Percentiles rank a stretch among this genome's conserved stretches.
These are phyloP conservation scores for Synura sp. DNA, from an alignment of 352 stramenopile genomes.

Conservation along the genomic window DNA sequence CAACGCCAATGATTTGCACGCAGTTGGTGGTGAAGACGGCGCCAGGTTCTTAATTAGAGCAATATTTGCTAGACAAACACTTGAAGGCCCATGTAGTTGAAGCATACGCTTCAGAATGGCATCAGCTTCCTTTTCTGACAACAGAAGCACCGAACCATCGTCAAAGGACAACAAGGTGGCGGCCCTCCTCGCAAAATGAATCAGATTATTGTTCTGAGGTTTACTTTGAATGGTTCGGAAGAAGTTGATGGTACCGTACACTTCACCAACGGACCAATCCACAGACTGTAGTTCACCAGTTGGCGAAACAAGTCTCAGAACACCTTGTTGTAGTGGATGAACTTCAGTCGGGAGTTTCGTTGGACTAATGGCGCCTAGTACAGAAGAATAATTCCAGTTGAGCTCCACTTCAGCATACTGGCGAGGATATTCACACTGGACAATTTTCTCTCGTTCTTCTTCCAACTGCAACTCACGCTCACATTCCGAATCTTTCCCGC, in stretches of 20 bases:
- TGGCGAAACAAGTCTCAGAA: slow-evolving; percentile 6
- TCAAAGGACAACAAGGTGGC: slow-evolving; percentile 46
- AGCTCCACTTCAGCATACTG: slow-evolving; percentile 17
- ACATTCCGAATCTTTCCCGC: slow-evolving; percentile 54
- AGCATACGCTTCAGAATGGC: slow-evolving; percentile 43
- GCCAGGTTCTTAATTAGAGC: too few relatives aligned
- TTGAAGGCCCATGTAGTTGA: too few relatives aligned
- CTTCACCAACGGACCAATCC: slow-evolving; percentile 27
- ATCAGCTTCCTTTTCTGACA: slow-evolving; percentile 57
- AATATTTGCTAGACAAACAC: too few relatives aligned
- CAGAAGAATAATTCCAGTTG: too few relatives aligned
- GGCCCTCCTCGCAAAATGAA: not conserved
- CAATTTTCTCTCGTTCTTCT: slow-evolving; percentile 46
- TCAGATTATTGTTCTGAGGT: slow-evolving; percentile 39
- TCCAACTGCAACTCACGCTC: slow-evolving; percentile 57
- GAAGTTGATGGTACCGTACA: slow-evolving; percentile 53
- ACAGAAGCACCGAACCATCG: slow-evolving; percentile 46
- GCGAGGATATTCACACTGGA: slow-evolving; percentile 16
- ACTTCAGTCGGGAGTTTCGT: slow-evolving; percentile 47
- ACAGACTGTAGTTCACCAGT: not conserved
- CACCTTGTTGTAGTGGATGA: slow-evolving; percentile 54
- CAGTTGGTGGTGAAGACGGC: too few relatives aligned
- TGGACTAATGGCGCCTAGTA: slow-evolving; percentile 48
- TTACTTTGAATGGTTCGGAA: slow-evolving; percentile 45
- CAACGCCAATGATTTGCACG: too few relatives aligned